phyloP scores from a whole-genome alignment of 345 rosid genomes.

The Hirschfeldia incana region DNA sequence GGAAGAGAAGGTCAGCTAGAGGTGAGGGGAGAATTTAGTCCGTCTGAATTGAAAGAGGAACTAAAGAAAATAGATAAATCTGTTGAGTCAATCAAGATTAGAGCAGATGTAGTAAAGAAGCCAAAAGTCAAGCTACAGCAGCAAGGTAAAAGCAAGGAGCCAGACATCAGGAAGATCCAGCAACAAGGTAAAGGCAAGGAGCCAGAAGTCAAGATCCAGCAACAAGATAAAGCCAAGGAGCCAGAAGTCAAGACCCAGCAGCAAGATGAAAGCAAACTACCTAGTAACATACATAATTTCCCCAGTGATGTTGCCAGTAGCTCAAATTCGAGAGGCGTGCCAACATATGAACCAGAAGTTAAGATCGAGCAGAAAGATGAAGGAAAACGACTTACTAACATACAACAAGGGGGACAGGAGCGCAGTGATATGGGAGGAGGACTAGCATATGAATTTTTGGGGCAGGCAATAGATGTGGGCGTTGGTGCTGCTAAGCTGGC shows the following conservation, averaged over 20 bases:
- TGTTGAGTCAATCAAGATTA: background rate
- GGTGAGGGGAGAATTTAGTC: conserved; percentile 5
- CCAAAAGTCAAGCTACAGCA: background rate
- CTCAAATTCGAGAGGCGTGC: background rate
- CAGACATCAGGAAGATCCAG: background rate
- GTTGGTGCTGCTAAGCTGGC: background rate
- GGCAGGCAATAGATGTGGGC: background rate
- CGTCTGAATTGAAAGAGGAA: background rate
- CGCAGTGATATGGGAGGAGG: too few relatives aligned
- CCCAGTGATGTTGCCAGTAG: background rate
- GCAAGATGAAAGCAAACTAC: background rate
- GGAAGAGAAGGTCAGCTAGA: background rate
- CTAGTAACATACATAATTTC: background rate
- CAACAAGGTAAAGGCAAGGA: background rate
- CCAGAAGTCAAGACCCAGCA: background rate
- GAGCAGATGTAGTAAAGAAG: background rate
- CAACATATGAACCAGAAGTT: too few relatives aligned
- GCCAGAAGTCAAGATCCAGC: too few relatives aligned
- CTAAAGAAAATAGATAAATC: background rate
- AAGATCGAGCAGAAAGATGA: too few relatives aligned
- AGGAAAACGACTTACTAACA: too few relatives aligned
- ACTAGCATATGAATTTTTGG: background rate
- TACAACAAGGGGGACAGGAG: too few relatives aligned
- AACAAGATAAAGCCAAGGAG: too few relatives aligned
- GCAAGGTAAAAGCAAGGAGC: background rate